A percentile compares a stretch with the other conserved stretches of the same genome.
Evolutionary conservation across 2,329 filamentous ascomycete genomes (phyloP).

Genomic region (Ilyonectria robusta): DNA sequence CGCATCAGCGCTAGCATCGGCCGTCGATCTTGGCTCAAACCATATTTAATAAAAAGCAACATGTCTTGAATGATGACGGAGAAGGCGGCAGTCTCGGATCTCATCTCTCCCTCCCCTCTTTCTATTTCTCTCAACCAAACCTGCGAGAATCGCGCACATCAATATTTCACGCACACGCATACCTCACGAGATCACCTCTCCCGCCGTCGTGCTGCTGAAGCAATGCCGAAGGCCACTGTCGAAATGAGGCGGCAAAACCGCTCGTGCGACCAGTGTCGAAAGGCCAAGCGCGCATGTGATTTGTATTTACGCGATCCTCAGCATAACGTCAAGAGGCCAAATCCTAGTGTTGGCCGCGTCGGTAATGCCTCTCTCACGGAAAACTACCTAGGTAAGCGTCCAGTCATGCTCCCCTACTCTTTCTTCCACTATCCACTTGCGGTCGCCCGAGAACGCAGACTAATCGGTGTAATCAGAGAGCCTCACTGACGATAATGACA

Average conservation of each 20-base stretch:
- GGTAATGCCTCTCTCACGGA: conserved; percentile 40
- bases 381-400: conserved; percentile 43
- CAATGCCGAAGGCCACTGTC: not conserved
- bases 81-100: too few relatives aligned
- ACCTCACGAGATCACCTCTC: too few relatives aligned
- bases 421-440: not conserved
- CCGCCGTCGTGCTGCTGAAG: not conserved
- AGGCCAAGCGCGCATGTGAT: conserved; percentile 48
- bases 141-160: too few relatives aligned
- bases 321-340: conserved; percentile 40
- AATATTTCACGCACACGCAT: too few relatives aligned
- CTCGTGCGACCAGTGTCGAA: conserved; percentile 47
- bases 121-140: too few relatives aligned
- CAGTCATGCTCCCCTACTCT: too few relatives aligned
- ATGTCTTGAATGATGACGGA: too few relatives aligned
- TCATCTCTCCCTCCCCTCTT: too few relatives aligned
- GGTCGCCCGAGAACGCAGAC: not conserved
- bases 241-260: conserved; percentile 47
- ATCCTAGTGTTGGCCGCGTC: conserved; percentile 31
- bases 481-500: conserved; percentile 44
- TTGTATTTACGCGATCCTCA: conserved; percentile 38
- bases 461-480: conserved; percentile 15
- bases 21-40: too few relatives aligned
- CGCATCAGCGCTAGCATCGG: too few relatives aligned
- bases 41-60: too few relatives aligned